These are phyloP conservation scores for Podaxis carcinomalis DNA, from an alignment of 768 basidiomycete genomes.

Conservation along the genomic window DNA sequence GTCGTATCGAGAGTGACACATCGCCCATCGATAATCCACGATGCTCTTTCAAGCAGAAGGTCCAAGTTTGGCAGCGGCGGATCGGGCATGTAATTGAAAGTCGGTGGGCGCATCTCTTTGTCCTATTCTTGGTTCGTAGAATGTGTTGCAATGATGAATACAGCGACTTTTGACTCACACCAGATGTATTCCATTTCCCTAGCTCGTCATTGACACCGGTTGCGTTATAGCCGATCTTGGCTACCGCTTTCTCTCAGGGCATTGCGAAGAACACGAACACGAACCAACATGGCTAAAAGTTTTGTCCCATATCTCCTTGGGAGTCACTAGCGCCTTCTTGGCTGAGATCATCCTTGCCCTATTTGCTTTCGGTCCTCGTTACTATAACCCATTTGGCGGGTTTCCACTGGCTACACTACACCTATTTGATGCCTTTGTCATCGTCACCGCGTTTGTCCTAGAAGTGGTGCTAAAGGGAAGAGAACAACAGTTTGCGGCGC, in stretches of 20 bases:
- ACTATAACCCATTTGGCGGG: constrained; percentile 57
- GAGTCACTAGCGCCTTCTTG: constrained; percentile 70
- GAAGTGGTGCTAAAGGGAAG: constrained; percentile 66
- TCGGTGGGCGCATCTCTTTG: constrained; percentile 40
- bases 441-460: constrained; percentile 68
- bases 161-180: not conserved
- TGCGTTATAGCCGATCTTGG: constrained; percentile 73
- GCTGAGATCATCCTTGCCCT: constrained; percentile 70
- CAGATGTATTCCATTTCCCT: not conserved
- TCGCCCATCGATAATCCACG: constrained; percentile 15
- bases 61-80: not conserved
- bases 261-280: constrained; percentile 38
- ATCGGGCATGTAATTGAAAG: constrained; percentile 54
- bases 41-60: constrained; percentile 13
- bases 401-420: constrained; percentile 60
- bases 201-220: constrained; percentile 60
- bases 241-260: constrained; percentile 58
- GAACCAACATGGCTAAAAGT: constrained; percentile 63
- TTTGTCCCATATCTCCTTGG: constrained; percentile 56
- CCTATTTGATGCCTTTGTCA: constrained; percentile 67
- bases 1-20: not conserved
- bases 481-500: constrained; percentile 64
- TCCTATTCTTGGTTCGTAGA: constrained; percentile 15
- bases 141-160: not conserved
- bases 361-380: constrained; percentile 61